Percentiles rank a stretch among this genome's conserved stretches.
These are phyloP conservation scores for Psilocybe azurescens DNA, from an alignment of 768 basidiomycete species.

Conservation along the genomic window DNA sequence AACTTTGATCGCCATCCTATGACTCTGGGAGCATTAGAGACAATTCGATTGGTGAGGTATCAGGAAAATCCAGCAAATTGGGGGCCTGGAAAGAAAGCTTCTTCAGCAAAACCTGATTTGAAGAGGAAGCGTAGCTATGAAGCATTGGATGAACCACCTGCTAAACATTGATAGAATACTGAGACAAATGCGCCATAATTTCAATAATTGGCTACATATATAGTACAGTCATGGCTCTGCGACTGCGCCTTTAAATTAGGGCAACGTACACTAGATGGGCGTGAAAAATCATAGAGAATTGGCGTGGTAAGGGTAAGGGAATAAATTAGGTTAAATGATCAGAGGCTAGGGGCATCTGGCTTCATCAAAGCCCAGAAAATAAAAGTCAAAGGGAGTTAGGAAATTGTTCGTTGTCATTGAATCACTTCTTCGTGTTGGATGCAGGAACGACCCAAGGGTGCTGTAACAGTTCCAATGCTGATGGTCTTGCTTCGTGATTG, in stretches of 20 bases:
- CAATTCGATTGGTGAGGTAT: constrained; percentile 84
- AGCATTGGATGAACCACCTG: constrained; percentile 22
- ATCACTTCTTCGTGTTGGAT: constrained; percentile 8
- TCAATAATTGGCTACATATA: constrained; percentile 6
- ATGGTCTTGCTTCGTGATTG: constrained; percentile 80
- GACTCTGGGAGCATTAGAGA: constrained; percentile 60
- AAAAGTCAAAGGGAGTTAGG: background rate
- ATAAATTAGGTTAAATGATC: constrained; percentile 25
- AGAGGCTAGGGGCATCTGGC: background rate
- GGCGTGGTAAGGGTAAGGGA: constrained; percentile 18
- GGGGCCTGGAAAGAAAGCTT: constrained; percentile 83
- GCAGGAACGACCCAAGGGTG: constrained; percentile 66
- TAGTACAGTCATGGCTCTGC: constrained; percentile 8
- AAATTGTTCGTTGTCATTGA: background rate
- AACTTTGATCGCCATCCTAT: constrained; percentile 80
- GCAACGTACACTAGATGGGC: constrained; percentile 10
- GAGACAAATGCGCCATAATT: background rate
- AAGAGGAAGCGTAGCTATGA: constrained; percentile 30
- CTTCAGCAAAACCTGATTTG: constrained; percentile 18
- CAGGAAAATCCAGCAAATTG: constrained; percentile 94
- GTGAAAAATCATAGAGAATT: constrained; percentile 6
- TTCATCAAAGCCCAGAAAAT: background rate
- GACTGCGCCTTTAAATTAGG: background rate
- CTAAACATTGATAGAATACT: constrained; percentile 21
- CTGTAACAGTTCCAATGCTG: constrained; percentile 75